A percentile compares a stretch with the other conserved stretches of the same genome.
Evolutionary conservation across 176 grass and related monocot species (phyloP).

Genomic region (Thalia dealbata): DNA sequence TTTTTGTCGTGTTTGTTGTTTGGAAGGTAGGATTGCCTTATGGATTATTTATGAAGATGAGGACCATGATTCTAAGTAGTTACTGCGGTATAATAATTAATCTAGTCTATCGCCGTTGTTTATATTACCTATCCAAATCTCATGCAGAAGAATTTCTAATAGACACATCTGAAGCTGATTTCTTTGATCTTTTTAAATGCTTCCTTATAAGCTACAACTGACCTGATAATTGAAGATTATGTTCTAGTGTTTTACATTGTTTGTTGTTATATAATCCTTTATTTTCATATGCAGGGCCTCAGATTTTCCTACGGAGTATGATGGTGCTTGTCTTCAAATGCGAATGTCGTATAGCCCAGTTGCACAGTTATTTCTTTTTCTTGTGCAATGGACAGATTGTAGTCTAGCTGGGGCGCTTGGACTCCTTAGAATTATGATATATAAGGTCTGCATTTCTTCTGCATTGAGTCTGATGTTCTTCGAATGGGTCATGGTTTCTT

Average conservation of each 20-base stretch:
- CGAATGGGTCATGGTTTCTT: neutral
- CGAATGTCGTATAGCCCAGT: conserved; percentile 81
- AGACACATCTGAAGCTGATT: neutral
- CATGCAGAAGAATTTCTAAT: neutral
- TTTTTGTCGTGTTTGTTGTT: neutral
- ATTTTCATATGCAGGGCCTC: conserved; percentile 45
- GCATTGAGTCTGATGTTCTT: neutral
- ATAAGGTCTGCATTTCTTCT: conserved; percentile 39
- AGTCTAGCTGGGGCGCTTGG: conserved; percentile 78
- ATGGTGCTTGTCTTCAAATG: conserved; percentile 81
- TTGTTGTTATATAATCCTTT: conserved; percentile 10
- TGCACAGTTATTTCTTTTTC: conserved; percentile 86
- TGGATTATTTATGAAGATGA: no score
- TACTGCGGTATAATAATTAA: no score
- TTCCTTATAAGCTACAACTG: neutral
- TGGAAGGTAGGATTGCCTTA: no score
- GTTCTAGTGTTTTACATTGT: neutral
- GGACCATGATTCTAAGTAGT: no score
- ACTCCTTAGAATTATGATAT: conserved; percentile 79
- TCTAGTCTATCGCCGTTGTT: no score
- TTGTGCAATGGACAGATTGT: conserved; percentile 84
- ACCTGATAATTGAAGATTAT: neutral
- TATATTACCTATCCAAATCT: neutral
- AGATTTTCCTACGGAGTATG: conserved; percentile 76
- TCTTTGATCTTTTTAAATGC: neutral